Base-by-base conservation (phyloP, 1,284 basidiomycete species). In the Trametes pubescens region DNA sequence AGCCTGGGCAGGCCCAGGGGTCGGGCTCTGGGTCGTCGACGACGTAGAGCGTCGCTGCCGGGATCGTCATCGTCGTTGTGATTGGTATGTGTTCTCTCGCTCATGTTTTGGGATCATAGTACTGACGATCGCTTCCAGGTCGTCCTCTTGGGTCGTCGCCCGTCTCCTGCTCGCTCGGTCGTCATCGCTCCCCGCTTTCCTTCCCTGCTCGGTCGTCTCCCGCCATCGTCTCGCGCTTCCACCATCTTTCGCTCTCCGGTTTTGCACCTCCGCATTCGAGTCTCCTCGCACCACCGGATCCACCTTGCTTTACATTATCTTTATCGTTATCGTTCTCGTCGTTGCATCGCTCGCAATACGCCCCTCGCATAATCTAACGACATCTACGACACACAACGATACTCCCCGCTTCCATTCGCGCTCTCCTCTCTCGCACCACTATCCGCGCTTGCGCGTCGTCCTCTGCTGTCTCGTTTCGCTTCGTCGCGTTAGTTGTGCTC, bases 261-360 rank as follows among this genome's bases (percentile, higher is more conserved):
- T 16, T 43, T 16, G 40, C 18, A 8, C 14, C 5, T 32, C 32
- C 52, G 34, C 29, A 8, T 32, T 8, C 29, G 29, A 16, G 22
- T 18, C 22, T n/a, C n/a, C 21, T 29, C 24, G 52, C 22, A 22
- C 18, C 13, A 24, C 26, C 38, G 22, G 22, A 8, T 26, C 40
- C 62, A 26, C 52, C 47, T 43, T 24, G 21, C 35, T 24, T 11
- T 24, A 32, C 51, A 55, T 29, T 59, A 48, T 56, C 35, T 51
- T 61, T 61, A 61, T 61, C 53, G 53, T 46, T 56, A 61, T 63
- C 51, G 59, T 57, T 55, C 49, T 63, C 61, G 53, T 61, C 43
- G 52, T 59, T 58, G 62, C 46, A 51, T 43, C 62, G 57, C 59
- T 56, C 63, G 21, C 62, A 58, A 52, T 57, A 53, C 46, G n/a